Base-by-base conservation (phyloP, 805 yeast genomes). In the Metschnikowia drakensbergensis region DNA sequence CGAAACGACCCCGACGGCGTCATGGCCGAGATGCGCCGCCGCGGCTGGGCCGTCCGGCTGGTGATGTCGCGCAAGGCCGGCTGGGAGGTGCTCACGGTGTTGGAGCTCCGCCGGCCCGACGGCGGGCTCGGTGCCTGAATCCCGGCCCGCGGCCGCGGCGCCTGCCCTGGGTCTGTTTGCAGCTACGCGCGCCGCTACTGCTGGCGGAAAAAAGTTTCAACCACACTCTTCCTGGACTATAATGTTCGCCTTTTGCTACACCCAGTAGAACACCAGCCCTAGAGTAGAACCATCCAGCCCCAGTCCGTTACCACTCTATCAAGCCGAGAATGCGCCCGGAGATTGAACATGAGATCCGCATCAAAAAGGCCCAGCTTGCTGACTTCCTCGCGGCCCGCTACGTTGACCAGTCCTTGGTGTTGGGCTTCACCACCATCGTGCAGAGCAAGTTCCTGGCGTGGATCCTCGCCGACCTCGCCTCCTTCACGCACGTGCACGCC, bases 71-170 rank as follows among this genome's bases (percentile, higher is more conserved):
- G 97, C 47, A 88, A 87, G 59, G 96, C 97, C 1, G 98, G 98
- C 0, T 90, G 98, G 97, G 99, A 94, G 66, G 92, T 86, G 8
- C 71, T 94, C 33, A 80, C 88, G 47, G 84, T 92, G 6, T 81
- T 84, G 66, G 75, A 82, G 53, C 88, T 91, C 38, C 49, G 37
- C 38, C 43, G 47, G 8, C 13, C 22, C 17, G 17, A 17, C 17
- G 17, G 2, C 17, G 17, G 1, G 17, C 17, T 17, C 17, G 17
- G 17, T 2, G 17, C 17, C 17, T 17, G 17, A 17, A 2, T 1
- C 17, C 17, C 17, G 17, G 17, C 17, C 17, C 17, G 17, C 17
- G 17, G 2, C 17, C 17, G 17, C 17, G 17, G 2, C 17, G 17
- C 17, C 17, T 17, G 17, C 17, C 17, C 17, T 17, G 17, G 17